These are phyloP conservation scores for Crithidia thermophila DNA, from an alignment of 208 protist species.

Conservation along the genomic window DNA sequence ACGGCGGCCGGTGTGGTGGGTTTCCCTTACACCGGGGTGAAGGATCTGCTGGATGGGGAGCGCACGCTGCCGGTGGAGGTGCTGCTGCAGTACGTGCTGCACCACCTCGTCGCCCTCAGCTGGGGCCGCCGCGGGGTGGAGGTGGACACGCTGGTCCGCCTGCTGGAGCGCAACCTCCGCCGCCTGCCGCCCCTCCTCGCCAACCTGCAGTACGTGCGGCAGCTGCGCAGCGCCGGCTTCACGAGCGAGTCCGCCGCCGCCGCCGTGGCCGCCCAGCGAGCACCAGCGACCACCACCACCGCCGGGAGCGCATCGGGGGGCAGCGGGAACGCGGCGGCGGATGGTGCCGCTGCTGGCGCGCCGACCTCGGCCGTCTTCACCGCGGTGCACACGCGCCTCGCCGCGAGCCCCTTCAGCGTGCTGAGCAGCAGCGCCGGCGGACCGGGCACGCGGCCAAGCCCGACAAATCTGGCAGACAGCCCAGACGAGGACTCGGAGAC, in stretches of 20 bases:
- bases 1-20: no score
- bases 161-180: constrained; percentile 81
- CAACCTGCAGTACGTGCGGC: constrained; percentile 47
- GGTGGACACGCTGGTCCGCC: constrained; percentile 60
- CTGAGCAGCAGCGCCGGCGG: not conserved
- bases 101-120: constrained; percentile 67
- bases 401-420: not conserved
- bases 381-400: constrained; percentile 22
- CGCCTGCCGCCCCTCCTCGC: constrained; percentile 65
- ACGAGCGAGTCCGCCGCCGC: constrained; percentile 33
- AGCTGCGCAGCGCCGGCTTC: constrained; percentile 36
- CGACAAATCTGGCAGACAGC: not conserved
- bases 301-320: not conserved
- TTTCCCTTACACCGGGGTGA: constrained; percentile 3
- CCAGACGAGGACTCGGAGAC: constrained; percentile 7
- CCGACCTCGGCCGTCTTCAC: constrained; percentile 11
- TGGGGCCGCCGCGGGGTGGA: constrained; percentile 68
- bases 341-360: not conserved
- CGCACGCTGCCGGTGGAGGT: constrained; percentile 58
- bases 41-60: constrained; percentile 19
- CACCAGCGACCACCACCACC: constrained; percentile 5
- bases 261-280: constrained; percentile 1
- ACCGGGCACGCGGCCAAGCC: not conserved
- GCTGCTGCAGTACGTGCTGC: constrained; percentile 75
- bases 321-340: not conserved